Conservation (phyloP, 1,284 basidiomycete genomes). For the Cutaneotrichosporon spelunceum region DNA sequence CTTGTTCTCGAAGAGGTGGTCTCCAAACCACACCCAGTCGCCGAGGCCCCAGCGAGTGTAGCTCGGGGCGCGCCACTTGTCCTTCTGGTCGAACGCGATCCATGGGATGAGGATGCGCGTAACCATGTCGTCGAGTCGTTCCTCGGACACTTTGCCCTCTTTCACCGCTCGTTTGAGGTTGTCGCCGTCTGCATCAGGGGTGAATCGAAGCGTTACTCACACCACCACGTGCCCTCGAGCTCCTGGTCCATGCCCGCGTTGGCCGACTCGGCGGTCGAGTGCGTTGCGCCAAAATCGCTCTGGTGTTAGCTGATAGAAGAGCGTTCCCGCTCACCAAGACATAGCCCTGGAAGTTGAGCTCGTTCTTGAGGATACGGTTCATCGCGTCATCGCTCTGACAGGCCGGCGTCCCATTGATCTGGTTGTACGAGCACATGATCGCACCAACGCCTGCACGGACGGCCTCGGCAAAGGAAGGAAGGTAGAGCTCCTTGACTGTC, state of each 20-base stretch:
- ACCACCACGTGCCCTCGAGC: conserved; percentile 48
- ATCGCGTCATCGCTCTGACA: conserved; percentile 72
- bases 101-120: conserved; percentile 59
- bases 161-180: conserved; percentile 63
- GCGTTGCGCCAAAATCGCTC: conserved; percentile 45
- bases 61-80: conserved; percentile 56
- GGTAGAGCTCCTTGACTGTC: conserved; percentile 51
- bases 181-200: conserved; percentile 36
- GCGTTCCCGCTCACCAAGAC: conserved; percentile 38
- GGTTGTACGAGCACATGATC: conserved; percentile 58
- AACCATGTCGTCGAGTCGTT: conserved; percentile 56
- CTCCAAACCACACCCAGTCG: conserved; percentile 32
- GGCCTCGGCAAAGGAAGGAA: conserved; percentile 53
- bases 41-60: conserved; percentile 50
- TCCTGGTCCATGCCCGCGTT: conserved; percentile 54
- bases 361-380: conserved; percentile 73
- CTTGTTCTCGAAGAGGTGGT: conserved; percentile 33
- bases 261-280: conserved; percentile 49
- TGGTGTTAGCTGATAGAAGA: not conserved
- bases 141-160: conserved; percentile 64
- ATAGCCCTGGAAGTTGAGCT: conserved; percentile 59
- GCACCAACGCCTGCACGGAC: conserved; percentile 52
- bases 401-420: conserved; percentile 72
- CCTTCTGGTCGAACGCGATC: conserved; percentile 61
- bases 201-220: conserved; percentile 20